phyloP scores from a whole-genome alignment of 768 basidiomycete species.

The Mycena haematopus region DNA sequence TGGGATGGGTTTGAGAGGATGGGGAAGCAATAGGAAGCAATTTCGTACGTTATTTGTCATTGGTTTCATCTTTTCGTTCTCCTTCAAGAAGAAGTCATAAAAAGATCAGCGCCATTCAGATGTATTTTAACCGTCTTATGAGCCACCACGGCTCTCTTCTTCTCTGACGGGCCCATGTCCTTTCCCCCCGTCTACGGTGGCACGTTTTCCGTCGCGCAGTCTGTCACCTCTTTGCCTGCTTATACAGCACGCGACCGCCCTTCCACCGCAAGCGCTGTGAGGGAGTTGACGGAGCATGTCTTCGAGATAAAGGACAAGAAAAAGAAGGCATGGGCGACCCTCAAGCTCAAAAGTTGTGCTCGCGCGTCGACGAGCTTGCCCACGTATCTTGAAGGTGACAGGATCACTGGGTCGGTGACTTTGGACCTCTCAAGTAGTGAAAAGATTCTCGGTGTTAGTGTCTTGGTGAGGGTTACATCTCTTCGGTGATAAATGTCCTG shows the following conservation, averaged over 20 bases:
- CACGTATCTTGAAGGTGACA: slow-evolving; percentile 32
- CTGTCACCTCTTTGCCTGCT: slow-evolving; percentile 25
- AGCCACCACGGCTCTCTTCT: background rate
- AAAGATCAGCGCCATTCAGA: slow-evolving; percentile 4
- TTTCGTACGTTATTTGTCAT: background rate
- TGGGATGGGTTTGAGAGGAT: too few relatives aligned
- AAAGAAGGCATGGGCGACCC: slow-evolving; percentile 42
- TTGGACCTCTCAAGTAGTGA: slow-evolving; percentile 36
- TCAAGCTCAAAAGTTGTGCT: slow-evolving; percentile 47
- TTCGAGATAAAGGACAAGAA: slow-evolving; percentile 30
- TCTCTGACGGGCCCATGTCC: slow-evolving; percentile 21
- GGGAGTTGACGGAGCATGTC: slow-evolving; percentile 25
- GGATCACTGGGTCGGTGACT: slow-evolving; percentile 27
- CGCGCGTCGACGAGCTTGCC: slow-evolving; percentile 35
- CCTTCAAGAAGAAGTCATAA: background rate
- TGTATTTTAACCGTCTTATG: slow-evolving; percentile 6
- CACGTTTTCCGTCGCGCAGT: slow-evolving; percentile 21
- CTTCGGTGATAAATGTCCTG: background rate
- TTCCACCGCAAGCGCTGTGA: slow-evolving; percentile 17
- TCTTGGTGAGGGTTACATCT: slow-evolving; percentile 41
- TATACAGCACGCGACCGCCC: slow-evolving; percentile 25
- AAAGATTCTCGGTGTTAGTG: slow-evolving; percentile 43
- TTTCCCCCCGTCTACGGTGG: slow-evolving; percentile 21
- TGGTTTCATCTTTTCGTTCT: slow-evolving; percentile 2
- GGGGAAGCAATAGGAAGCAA: too few relatives aligned